phyloP scores from a whole-genome alignment of 352 stramenopile species.

The Globisporangium rhizosaccharum region DNA sequence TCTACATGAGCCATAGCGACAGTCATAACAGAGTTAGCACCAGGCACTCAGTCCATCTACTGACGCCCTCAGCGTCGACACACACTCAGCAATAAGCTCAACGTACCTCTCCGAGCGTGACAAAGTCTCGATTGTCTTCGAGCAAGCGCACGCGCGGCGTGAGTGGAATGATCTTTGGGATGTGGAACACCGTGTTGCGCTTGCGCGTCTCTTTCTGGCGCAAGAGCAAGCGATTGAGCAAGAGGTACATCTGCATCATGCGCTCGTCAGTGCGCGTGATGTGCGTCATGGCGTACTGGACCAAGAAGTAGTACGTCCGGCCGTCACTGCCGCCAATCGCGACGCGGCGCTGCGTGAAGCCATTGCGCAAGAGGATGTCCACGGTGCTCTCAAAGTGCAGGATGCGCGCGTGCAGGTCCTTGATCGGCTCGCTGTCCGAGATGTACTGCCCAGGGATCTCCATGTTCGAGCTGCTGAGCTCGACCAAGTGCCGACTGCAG shows the following conservation, averaged over 20 bases:
- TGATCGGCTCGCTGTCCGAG: conserved; percentile 87
- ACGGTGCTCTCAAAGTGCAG: conserved; percentile 86
- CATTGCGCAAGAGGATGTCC: conserved; percentile 80
- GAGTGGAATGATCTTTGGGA: conserved; percentile 91
- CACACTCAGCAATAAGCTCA: neutral
- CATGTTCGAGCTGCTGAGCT: conserved; percentile 83
- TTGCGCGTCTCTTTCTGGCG: conserved; percentile 87
- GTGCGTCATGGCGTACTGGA: conserved; percentile 92
- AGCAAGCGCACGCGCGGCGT: conserved; percentile 86
- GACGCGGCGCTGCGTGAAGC: conserved; percentile 89
- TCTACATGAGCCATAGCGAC: conserved; percentile 12
- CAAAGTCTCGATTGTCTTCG: conserved; percentile 80
- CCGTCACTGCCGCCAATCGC: conserved; percentile 88
- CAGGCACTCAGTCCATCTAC: neutral
- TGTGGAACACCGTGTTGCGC: conserved; percentile 84
- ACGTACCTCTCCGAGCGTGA: conserved; percentile 71
- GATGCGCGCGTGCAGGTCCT: conserved; percentile 89
- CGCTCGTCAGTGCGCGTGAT: conserved; percentile 92
- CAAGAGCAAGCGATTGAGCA: conserved; percentile 83
- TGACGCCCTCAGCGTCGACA: neutral
- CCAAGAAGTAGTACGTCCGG: conserved; percentile 86
- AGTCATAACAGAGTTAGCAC: neutral
- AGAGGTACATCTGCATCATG: conserved; percentile 92
- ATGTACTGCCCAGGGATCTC: conserved; percentile 92
- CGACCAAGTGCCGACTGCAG: conserved; percentile 86